Evolutionary conservation across 2,329 filamentous ascomycete genomes (phyloP), one percentile per base, ranked within the genome.

Genomic region (Chrysoporthe puriensis): DNA sequence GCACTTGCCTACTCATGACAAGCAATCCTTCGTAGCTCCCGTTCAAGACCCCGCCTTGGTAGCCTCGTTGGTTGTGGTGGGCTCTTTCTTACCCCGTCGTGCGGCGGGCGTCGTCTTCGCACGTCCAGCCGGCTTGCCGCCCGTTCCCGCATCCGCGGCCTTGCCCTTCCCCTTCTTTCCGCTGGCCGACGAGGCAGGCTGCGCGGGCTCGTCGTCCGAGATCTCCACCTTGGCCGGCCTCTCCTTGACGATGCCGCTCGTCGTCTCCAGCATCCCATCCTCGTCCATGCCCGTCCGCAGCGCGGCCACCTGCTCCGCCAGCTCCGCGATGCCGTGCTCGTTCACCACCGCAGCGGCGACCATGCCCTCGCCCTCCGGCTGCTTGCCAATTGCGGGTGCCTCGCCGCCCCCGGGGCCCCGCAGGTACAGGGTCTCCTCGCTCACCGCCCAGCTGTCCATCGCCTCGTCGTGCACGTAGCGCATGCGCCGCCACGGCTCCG

Each of bases 381-480:
- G 75, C 26, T 71, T 71, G 40, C 64, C 70, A 26, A 26, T 26
- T 8, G 57, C 57, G 18, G 57, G 16, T 3, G 9, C 36, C 18
- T n/a, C 34, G 9, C 9, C 21, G 34, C 18, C 40, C 36, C n/a
- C 14, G 8, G 40, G 32, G 7, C 14, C 57, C n/a, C 40, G 40
- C 57, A 60, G 82, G 71, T 92, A 90, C 71, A 97, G 86, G 70
- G 88, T 90, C 72, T 91, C 87, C 67, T 90, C 85, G 77, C 94
- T 97, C 43, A 89, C 85, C 42, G 88, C 85, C 88, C 92, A 97
- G 3, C 93, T 90, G 67, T 88, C 86, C 70, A 89, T 85, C 66
- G 89, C 88, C 74, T 96, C 91, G 77, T 96, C 93, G 76, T 97
- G 92, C 63, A 91, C 85, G 82, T 94, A 97, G 70, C 88, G 84